These are phyloP conservation scores for Eremomyces bilateralis DNA, from an alignment of 495 filamentous ascomycete species.

Conservation along the genomic window DNA sequence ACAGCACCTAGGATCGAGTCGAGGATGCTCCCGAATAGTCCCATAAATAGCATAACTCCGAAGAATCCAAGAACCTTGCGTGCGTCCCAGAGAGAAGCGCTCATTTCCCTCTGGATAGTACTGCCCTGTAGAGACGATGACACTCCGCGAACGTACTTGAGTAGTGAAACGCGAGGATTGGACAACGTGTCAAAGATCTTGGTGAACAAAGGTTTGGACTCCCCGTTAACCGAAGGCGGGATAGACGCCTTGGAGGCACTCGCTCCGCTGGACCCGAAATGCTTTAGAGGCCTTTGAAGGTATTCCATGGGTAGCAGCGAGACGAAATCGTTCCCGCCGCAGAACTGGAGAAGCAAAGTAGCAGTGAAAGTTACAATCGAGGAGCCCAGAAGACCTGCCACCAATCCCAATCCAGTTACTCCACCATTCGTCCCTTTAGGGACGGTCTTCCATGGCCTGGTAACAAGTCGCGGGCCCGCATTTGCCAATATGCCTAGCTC, in stretches of 20 bases:
- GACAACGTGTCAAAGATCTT: slow-evolving; percentile 7
- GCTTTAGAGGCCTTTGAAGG: no score
- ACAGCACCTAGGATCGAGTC: slow-evolving; percentile 75
- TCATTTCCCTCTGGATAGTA: no score
- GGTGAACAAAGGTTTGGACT: slow-evolving; percentile 5
- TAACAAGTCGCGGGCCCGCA: slow-evolving; percentile 62
- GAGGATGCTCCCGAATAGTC: slow-evolving; percentile 54
- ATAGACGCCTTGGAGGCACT: background rate
- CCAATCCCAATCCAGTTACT: slow-evolving; percentile 48
- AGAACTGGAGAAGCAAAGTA: slow-evolving; percentile 47
- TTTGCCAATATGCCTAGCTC: slow-evolving; percentile 82
- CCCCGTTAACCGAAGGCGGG: slow-evolving; percentile 5
- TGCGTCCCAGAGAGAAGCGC: no score
- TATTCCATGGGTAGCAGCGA: no score
- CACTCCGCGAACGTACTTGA: no score
- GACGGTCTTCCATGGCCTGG: slow-evolving; percentile 52
- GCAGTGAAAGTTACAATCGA: slow-evolving; percentile 46
- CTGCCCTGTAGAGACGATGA: no score
- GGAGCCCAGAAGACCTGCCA: slow-evolving; percentile 54
- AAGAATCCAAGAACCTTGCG: slow-evolving; percentile 32
- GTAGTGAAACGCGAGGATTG: no score
- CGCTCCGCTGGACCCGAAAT: no score
- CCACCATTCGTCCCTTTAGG: slow-evolving; percentile 87
- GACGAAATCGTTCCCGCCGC: no score
- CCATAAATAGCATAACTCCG: slow-evolving; percentile 42